phyloP scores from a whole-genome alignment of 441 rosid species.

The Adansonia rubrostipa region DNA sequence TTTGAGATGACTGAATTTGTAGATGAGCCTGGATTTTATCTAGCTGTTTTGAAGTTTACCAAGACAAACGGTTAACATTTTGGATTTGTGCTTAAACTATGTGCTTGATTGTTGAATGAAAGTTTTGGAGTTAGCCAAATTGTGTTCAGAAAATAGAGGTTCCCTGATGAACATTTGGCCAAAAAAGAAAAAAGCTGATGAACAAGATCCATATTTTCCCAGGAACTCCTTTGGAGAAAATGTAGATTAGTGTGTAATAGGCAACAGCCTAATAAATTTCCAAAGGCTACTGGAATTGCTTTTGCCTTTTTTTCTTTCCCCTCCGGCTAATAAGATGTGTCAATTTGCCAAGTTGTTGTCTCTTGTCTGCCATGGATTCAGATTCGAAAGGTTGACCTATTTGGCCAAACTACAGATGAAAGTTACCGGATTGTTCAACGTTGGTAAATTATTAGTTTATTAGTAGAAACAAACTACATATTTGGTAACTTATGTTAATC shows the following conservation, averaged over 20 bases:
- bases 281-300: neutral
- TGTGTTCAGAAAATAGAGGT: conserved; percentile 1
- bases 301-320: too few relatives aligned
- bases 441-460: neutral
- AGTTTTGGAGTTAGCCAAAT: neutral
- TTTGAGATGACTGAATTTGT: conserved; percentile 58
- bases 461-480: neutral
- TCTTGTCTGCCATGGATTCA: too few relatives aligned
- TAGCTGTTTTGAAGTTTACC: conserved; percentile 62
- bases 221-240: neutral
- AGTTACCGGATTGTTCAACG: neutral
- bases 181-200: neutral
- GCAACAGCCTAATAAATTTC: neutral
- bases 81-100: neutral
- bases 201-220: neutral
- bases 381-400: too few relatives aligned
- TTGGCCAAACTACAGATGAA: neutral
- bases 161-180: neutral
- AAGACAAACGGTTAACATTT: conserved; percentile 24
- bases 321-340: too few relatives aligned
- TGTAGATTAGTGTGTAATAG: neutral
- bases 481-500: neutral
- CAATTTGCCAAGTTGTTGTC: too few relatives aligned
- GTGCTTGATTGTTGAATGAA: conserved; percentile 12
- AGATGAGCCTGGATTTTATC: conserved; percentile 75